These are phyloP conservation scores for Penicillium coffeae DNA, from an alignment of 495 filamentous ascomycete genomes.

Conservation along the genomic window DNA sequence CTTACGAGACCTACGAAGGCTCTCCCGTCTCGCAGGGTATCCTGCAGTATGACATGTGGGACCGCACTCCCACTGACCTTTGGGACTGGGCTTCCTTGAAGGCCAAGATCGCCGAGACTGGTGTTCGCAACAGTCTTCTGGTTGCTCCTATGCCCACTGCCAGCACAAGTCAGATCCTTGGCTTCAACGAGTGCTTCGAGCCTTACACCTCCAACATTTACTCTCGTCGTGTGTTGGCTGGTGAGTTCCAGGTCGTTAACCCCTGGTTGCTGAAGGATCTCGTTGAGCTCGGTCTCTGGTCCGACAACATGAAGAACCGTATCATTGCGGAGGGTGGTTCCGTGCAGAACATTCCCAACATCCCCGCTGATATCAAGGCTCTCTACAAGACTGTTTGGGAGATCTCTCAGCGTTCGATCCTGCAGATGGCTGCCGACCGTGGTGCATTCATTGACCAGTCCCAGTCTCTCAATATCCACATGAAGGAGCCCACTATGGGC, in stretches of 20 bases:
- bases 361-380: constrained; percentile 90
- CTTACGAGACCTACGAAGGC: constrained; percentile 87
- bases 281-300: constrained; percentile 97
- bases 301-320: constrained; percentile 99
- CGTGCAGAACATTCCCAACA: constrained; percentile 94
- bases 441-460: constrained; percentile 98
- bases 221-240: constrained; percentile 93
- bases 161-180: constrained; percentile 91
- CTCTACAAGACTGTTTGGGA: constrained; percentile 99
- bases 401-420: constrained; percentile 90
- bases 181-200: constrained; percentile 99
- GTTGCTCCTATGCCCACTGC: constrained; percentile 98
- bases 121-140: constrained; percentile 89
- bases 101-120: constrained; percentile 82
- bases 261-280: constrained; percentile 98
- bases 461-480: constrained; percentile 97
- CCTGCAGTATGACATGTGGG: constrained; percentile 99
- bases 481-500: constrained; percentile 98
- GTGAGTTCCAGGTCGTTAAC: constrained; percentile 99
- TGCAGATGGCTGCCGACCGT: constrained; percentile 97
- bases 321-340: constrained; percentile 97
- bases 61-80: constrained; percentile 82
- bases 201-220: constrained; percentile 99
- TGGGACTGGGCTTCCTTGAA: constrained; percentile 96
- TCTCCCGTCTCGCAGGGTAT: constrained; percentile 93